Conservation (phyloP, 192 early-diverging fungal species). For the Entomortierella parvispora region DNA sequence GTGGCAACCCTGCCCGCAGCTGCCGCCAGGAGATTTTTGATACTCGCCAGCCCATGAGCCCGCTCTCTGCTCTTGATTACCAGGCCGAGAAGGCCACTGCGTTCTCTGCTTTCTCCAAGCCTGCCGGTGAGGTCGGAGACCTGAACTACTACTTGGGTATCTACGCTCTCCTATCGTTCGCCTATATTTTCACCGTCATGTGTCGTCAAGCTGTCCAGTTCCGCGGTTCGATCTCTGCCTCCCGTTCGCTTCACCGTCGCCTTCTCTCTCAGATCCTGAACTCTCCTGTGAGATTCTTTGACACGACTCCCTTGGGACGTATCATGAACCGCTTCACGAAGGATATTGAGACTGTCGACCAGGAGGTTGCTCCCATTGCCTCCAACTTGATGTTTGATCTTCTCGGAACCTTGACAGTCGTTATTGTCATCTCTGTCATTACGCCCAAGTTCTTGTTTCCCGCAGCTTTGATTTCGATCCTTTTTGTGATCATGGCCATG, state of each 20-base stretch:
- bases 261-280: slow-evolving; percentile 60
- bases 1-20: slow-evolving; percentile 29
- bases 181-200: slow-evolving; percentile 46
- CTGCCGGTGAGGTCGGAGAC: slow-evolving; percentile 13
- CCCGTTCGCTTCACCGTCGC: slow-evolving; percentile 66
- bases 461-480: slow-evolving; percentile 49
- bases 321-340: slow-evolving; percentile 83
- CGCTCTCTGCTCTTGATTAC: slow-evolving; percentile 25
- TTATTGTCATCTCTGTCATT: slow-evolving; percentile 46
- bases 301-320: slow-evolving; percentile 79
- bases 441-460: slow-evolving; percentile 54
- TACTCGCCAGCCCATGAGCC: slow-evolving; percentile 40
- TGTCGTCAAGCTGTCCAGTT: slow-evolving; percentile 56
- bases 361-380: slow-evolving; percentile 58
- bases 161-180: slow-evolving; percentile 63
- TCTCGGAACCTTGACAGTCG: slow-evolving; percentile 37
- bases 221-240: slow-evolving; percentile 65
- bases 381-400: slow-evolving; percentile 63
- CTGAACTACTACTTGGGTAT: slow-evolving; percentile 68
- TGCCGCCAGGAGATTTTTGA: slow-evolving; percentile 49
- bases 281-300: slow-evolving; percentile 60
- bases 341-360: slow-evolving; percentile 66
- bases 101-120: slow-evolving; percentile 25
- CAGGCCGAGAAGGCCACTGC: not conserved
- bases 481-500: slow-evolving; percentile 69